A percentile compares a stretch with the other conserved stretches of the same genome.
Evolutionary conservation across 495 filamentous ascomycete genomes (phyloP).

Genomic region (Aspergillus asperescens): DNA sequence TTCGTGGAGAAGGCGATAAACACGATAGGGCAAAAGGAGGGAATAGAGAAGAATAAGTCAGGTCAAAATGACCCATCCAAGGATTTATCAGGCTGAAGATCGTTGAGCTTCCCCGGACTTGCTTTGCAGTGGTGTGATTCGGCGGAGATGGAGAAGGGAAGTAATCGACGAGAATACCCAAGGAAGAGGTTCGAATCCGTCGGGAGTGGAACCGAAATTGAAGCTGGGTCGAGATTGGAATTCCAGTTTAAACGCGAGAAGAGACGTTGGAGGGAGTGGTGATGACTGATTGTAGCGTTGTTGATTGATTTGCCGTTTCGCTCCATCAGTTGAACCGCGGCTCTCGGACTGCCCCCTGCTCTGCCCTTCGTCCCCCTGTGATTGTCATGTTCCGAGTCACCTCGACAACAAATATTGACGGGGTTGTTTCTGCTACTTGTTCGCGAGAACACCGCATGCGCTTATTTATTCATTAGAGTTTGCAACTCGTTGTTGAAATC

Average conservation of each 20-base stretch:
- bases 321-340: conserved; percentile 29
- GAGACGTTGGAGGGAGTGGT: not conserved
- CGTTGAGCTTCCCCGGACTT: conserved; percentile 16
- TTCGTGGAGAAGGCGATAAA: not conserved
- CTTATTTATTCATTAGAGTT: too few relatives aligned
- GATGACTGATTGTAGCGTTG: conserved; percentile 3
- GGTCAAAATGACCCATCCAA: not conserved
- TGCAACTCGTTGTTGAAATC: too few relatives aligned
- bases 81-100: not conserved
- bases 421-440: not conserved
- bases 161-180: not conserved
- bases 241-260: not conserved
- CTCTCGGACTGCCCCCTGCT: conserved; percentile 24
- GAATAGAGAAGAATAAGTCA: not conserved
- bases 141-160: conserved; percentile 7
- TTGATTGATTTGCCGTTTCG: conserved; percentile 6
- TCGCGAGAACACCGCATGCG: too few relatives aligned
- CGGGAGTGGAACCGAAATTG: not conserved
- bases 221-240: not conserved
- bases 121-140: not conserved
- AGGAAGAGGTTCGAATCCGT: not conserved
- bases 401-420: not conserved
- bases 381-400: not conserved
- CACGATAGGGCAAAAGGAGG: not conserved
- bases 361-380: conserved; percentile 7